Conservation (phyloP, 768 basidiomycete genomes). For the Hebeloma cylindrosporum region DNA sequence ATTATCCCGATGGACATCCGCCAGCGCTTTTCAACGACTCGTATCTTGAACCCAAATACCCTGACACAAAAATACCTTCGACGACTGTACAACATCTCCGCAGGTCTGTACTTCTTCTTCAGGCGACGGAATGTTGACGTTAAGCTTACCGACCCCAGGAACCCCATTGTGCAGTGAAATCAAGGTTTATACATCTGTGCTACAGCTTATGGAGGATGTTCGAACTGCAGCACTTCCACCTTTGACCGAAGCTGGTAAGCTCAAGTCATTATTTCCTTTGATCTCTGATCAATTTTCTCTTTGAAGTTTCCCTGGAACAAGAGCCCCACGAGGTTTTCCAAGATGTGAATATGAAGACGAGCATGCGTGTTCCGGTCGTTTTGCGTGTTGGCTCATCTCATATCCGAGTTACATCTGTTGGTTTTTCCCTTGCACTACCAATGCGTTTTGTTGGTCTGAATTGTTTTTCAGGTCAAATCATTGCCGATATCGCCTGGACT, state of each 20-base stretch:
- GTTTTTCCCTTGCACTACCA: conserved; percentile 20
- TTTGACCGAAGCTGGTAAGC: conserved; percentile 57
- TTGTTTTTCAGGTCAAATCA: conserved; percentile 56
- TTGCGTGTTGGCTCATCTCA: conserved; percentile 69
- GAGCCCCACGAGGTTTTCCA: conserved; percentile 54
- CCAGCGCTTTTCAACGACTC: conserved; percentile 54
- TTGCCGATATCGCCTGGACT: conserved; percentile 65
- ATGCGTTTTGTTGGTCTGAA: background rate
- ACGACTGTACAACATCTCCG: conserved; percentile 71
- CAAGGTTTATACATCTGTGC: conserved; percentile 61
- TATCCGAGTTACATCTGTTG: conserved; percentile 73
- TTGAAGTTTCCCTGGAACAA: conserved; percentile 58
- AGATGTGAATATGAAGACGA: conserved; percentile 67
- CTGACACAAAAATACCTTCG: conserved; percentile 73
- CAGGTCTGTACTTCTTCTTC: conserved; percentile 33
- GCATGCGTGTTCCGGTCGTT: conserved; percentile 69
- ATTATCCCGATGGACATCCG: conserved; percentile 72
- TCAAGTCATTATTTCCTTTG: background rate
- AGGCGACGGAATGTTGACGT: background rate
- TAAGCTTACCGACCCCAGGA: conserved; percentile 34
- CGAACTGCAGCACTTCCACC: conserved; percentile 46
- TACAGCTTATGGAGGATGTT: conserved; percentile 58
- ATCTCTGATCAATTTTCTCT: conserved; percentile 5
- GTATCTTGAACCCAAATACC: conserved; percentile 74
- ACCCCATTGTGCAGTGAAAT: conserved; percentile 51